Conservation (phyloP, 2,329 filamentous ascomycete genomes). For the Emmonsiellopsis sp. region DNA sequence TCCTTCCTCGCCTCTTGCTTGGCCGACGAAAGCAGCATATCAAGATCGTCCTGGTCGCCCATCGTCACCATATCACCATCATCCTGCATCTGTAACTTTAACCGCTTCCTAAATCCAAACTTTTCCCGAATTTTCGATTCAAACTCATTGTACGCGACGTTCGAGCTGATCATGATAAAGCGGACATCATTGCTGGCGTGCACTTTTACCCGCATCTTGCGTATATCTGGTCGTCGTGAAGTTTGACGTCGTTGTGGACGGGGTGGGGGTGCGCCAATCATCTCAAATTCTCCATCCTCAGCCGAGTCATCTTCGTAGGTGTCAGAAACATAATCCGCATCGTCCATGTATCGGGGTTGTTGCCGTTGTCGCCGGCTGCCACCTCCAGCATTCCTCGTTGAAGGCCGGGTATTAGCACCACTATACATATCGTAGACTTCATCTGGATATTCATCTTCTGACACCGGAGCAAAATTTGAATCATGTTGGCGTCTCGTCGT, state of each 20-base stretch:
- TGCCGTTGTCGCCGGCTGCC: conserved; percentile 33
- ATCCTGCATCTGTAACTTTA: conserved; percentile 85
- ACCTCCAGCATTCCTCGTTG: conserved; percentile 32
- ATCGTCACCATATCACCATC: conserved; percentile 91
- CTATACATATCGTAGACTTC: conserved; percentile 59
- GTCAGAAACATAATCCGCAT: conserved; percentile 64
- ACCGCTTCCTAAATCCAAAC: conserved; percentile 56
- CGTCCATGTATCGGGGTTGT: conserved; percentile 61
- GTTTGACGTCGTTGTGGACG: conserved; percentile 21
- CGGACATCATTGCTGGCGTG: conserved; percentile 77
- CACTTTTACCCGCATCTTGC: conserved; percentile 82
- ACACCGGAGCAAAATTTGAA: conserved; percentile 16
- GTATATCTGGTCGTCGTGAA: conserved; percentile 50
- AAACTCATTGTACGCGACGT: conserved; percentile 67
- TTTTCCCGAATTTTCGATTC: conserved; percentile 75
- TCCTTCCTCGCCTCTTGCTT: conserved; percentile 62
- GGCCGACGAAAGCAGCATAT: conserved; percentile 68
- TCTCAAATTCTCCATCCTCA: conserved; percentile 72
- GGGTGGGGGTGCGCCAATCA: conserved; percentile 48
- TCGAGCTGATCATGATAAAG: conserved; percentile 75
- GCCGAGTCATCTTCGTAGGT: conserved; percentile 61
- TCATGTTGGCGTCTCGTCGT: conserved; percentile 23
- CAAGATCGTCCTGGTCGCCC: conserved; percentile 91
- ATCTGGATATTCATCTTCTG: conserved; percentile 28
- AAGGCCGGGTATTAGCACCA: conserved; percentile 33